phyloP scores from a whole-genome alignment of 2,329 filamentous ascomycete species.

The Neurospora sp. region DNA sequence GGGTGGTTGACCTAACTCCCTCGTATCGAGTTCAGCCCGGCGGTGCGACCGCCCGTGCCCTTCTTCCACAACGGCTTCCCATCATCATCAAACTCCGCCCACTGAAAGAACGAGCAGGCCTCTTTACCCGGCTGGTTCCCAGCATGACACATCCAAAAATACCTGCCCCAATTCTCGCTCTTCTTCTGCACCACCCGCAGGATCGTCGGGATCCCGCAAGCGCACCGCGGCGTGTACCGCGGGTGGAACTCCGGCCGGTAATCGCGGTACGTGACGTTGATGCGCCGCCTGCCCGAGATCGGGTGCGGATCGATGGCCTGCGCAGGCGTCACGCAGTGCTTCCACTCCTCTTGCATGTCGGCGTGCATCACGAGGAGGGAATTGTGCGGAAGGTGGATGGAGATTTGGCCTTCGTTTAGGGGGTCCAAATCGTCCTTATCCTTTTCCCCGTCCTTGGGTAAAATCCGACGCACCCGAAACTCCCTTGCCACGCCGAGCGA shows the following conservation, averaged over 20 bases:
- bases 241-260: constrained; percentile 74
- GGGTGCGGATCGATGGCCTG: constrained; percentile 76
- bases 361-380: constrained; percentile 92
- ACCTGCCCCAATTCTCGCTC: constrained; percentile 59
- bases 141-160: constrained; percentile 91
- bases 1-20: not conserved
- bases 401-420: constrained; percentile 62
- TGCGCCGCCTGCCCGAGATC: constrained; percentile 64
- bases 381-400: constrained; percentile 90
- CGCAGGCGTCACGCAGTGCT: constrained; percentile 72
- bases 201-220: constrained; percentile 57
- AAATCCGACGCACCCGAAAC: constrained; percentile 73
- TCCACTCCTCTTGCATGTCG: constrained; percentile 97
- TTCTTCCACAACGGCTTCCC: constrained; percentile 34
- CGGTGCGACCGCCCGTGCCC: not conserved
- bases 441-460: constrained; percentile 36
- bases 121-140: constrained; percentile 59
- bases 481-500: constrained; percentile 88
- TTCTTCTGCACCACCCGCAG: constrained; percentile 73
- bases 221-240: constrained; percentile 64
- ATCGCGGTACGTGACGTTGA: constrained; percentile 90
- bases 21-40: not conserved
- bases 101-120: constrained; percentile 70
- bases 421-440: constrained; percentile 24
- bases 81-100: constrained; percentile 80